Evolutionary conservation across 768 basidiomycete genomes (phyloP).

Genomic region (Basidioascus undulatus): DNA sequence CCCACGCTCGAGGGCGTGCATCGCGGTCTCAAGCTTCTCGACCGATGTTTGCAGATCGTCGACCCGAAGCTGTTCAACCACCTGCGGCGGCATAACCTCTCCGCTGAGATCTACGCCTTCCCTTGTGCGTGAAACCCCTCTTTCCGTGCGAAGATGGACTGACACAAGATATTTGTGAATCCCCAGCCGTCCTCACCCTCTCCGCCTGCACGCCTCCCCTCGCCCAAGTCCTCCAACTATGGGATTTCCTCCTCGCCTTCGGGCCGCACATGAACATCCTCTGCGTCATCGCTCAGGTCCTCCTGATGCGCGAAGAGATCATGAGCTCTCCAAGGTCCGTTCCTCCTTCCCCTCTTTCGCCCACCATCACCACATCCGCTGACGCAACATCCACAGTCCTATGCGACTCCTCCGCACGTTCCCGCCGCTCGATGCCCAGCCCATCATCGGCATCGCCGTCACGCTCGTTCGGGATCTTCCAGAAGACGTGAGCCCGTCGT

Average conservation of each 20-base stretch:
- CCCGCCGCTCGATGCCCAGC: slow-evolving; percentile 65
- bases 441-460: slow-evolving; percentile 77
- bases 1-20: slow-evolving; percentile 92
- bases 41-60: slow-evolving; percentile 72
- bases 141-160: not conserved
- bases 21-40: slow-evolving; percentile 77
- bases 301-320: slow-evolving; percentile 71
- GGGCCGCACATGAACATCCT: slow-evolving; percentile 90
- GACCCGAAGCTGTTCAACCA: slow-evolving; percentile 64
- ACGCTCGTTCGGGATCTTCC: slow-evolving; percentile 82
- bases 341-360: not conserved
- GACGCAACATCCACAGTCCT: slow-evolving; percentile 29
- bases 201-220: slow-evolving; percentile 94
- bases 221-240: slow-evolving; percentile 76
- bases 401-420: slow-evolving; percentile 87
- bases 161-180: not conserved
- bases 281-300: slow-evolving; percentile 83
- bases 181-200: slow-evolving; percentile 63
- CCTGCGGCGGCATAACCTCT: slow-evolving; percentile 69
- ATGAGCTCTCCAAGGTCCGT: slow-evolving; percentile 49
- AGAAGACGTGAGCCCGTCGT: slow-evolving; percentile 26
- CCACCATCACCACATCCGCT: not conserved
- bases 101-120: slow-evolving; percentile 92
- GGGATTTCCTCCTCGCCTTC: slow-evolving; percentile 94
- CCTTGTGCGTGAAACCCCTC: slow-evolving; percentile 47